These are phyloP conservation scores for Pezicula neosporulosa DNA, from an alignment of 2,329 filamentous ascomycete species.

Conservation along the genomic window DNA sequence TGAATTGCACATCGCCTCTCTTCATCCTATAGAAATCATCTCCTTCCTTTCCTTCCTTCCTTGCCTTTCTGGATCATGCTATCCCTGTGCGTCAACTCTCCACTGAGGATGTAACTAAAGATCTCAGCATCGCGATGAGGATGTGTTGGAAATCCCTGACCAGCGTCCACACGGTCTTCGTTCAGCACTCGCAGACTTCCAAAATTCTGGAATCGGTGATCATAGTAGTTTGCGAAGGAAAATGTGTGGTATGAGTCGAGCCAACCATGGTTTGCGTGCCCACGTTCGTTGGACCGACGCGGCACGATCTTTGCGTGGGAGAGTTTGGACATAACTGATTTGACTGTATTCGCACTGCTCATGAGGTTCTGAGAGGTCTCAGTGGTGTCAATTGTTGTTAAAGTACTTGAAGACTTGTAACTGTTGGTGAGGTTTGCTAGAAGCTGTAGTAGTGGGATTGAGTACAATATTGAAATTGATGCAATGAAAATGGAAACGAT, in stretches of 20 bases:
- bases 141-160: conserved; percentile 79
- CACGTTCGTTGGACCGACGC: conserved; percentile 68
- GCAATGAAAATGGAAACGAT: conserved; percentile 9
- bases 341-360: conserved; percentile 28
- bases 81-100: conserved; percentile 85
- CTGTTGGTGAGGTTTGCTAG: background rate
- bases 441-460: conserved; percentile 5
- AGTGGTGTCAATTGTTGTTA: background rate
- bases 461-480: conserved; percentile 10
- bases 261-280: conserved; percentile 82
- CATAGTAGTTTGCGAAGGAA: conserved; percentile 65
- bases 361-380: conserved; percentile 9
- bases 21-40: conserved; percentile 69
- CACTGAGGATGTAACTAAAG: conserved; percentile 81
- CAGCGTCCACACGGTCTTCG: conserved; percentile 75
- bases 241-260: conserved; percentile 86
- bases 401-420: conserved; percentile 1
- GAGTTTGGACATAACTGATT: conserved; percentile 57
- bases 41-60: conserved; percentile 47
- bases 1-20: conserved; percentile 85
- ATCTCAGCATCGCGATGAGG: conserved; percentile 86
- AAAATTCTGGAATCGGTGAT: conserved; percentile 62
- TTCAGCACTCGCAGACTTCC: conserved; percentile 82
- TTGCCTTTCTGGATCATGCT: conserved; percentile 72
- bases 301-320: conserved; percentile 69